A percentile compares a stretch with the other conserved stretches of the same genome.
phyloP scores from a whole-genome alignment of 768 basidiomycete genomes.

The Russula lepida region DNA sequence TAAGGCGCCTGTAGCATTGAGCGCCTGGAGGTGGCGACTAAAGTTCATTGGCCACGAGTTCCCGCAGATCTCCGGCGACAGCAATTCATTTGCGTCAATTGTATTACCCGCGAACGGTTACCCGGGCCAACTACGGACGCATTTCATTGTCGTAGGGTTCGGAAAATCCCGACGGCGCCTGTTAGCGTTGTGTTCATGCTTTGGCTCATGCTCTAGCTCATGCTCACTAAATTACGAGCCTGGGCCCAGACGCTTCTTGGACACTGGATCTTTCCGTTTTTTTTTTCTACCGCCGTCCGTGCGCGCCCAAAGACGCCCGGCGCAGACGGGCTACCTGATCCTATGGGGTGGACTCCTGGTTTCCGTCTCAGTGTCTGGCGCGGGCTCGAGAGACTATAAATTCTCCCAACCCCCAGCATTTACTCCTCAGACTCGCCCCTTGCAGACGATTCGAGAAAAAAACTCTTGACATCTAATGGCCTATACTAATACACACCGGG shows the following conservation, averaged over 20 bases:
- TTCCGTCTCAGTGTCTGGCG: background rate
- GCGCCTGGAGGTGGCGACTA: too few species aligned
- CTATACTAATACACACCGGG: background rate
- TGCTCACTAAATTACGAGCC: too few species aligned
- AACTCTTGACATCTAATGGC: background rate
- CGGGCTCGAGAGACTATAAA: background rate
- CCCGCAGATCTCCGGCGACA: background rate
- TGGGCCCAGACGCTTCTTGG: background rate
- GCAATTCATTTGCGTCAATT: background rate
- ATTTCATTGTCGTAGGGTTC: too few species aligned
- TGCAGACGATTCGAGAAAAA: background rate
- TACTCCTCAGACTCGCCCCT: background rate
- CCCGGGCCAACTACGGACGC: too few species aligned
- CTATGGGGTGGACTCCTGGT: background rate
- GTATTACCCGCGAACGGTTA: too few species aligned
- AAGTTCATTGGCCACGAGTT: too few species aligned
- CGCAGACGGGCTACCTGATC: background rate
- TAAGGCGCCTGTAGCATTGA: too few species aligned
- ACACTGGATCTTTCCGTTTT: background rate
- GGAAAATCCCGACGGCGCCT: background rate
- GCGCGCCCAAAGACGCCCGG: background rate
- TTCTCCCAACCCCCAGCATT: too few species aligned
- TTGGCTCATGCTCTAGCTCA: too few species aligned
- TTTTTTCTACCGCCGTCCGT: background rate
- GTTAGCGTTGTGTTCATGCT: too few species aligned